phyloP scores from a whole-genome alignment of 1,139 yeast genomes.

The Pichia sp. region DNA sequence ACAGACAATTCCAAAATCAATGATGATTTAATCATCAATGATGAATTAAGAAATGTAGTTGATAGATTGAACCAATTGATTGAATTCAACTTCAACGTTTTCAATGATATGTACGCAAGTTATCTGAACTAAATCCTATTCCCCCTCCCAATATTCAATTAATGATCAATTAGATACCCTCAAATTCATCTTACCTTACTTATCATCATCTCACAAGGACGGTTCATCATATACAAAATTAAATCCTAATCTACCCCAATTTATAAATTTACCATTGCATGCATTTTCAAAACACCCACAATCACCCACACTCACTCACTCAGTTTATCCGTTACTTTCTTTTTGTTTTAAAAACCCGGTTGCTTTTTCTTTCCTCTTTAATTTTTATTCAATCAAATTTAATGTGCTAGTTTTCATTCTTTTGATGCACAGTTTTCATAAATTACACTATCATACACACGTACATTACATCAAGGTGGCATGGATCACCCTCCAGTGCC shows the following conservation, averaged over 20 bases:
- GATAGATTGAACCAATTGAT: conserved; percentile 55
- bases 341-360: not conserved
- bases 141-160: too few relatives aligned
- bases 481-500: too few relatives aligned
- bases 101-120: conserved; percentile 48
- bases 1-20: conserved; percentile 8
- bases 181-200: too few relatives aligned
- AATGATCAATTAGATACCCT: too few relatives aligned
- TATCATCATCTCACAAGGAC: too few relatives aligned
- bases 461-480: too few relatives aligned
- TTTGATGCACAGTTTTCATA: not conserved
- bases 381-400: too few relatives aligned
- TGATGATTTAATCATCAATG: conserved; percentile 35
- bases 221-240: too few relatives aligned
- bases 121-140: conserved; percentile 13
- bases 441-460: too few relatives aligned
- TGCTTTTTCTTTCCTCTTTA: not conserved
- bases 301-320: too few relatives aligned
- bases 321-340: not conserved
- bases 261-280: not conserved
- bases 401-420: too few relatives aligned
- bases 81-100: conserved; percentile 76
- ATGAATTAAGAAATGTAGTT: conserved; percentile 50
- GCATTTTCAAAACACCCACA: not conserved
- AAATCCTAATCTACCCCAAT: too few relatives aligned